Evolutionary conservation across 2,329 filamentous ascomycete genomes (phyloP).

Genomic region (Aspergillus ochraceus): DNA sequence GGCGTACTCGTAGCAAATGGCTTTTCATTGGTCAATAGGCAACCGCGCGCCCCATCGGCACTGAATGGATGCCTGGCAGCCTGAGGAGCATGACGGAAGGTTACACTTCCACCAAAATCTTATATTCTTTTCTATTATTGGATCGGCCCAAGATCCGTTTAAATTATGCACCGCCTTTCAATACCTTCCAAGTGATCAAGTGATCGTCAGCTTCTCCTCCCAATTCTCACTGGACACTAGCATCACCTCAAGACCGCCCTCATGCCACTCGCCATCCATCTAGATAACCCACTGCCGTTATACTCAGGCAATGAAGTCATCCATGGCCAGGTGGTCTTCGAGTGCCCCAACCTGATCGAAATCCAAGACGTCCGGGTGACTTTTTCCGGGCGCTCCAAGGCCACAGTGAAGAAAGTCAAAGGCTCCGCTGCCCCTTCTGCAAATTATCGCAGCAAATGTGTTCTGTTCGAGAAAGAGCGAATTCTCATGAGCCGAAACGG

Average conservation of each 20-base stretch:
- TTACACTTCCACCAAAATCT: not conserved
- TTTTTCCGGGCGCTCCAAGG: conserved; percentile 15
- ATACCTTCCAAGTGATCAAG: not conserved
- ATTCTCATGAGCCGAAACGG: conserved; percentile 7
- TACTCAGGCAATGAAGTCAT: conserved; percentile 12
- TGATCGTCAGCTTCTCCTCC: not conserved
- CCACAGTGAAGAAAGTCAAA: conserved; percentile 18
- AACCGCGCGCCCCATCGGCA: not conserved
- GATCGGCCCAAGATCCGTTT: not conserved
- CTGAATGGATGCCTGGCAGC: no score
- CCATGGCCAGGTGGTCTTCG: conserved; percentile 7
- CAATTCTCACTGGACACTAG: not conserved
- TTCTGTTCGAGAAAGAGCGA: conserved; percentile 15
- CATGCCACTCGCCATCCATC: conserved; percentile 14
- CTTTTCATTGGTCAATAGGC: not conserved
- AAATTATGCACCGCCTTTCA: not conserved
- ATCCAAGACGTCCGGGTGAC: conserved; percentile 12
- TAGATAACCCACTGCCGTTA: conserved; percentile 5
- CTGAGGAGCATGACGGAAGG: no score
- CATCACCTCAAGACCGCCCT: not conserved
- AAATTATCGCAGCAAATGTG: conserved; percentile 16
- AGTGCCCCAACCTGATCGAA: conserved; percentile 6
- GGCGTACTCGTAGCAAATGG: not conserved
- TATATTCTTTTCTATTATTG: not conserved
- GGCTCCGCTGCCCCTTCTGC: conserved; percentile 9